Base-by-base conservation (phyloP, 176 grass and related monocot species). In the Avena atlantica region DNA sequence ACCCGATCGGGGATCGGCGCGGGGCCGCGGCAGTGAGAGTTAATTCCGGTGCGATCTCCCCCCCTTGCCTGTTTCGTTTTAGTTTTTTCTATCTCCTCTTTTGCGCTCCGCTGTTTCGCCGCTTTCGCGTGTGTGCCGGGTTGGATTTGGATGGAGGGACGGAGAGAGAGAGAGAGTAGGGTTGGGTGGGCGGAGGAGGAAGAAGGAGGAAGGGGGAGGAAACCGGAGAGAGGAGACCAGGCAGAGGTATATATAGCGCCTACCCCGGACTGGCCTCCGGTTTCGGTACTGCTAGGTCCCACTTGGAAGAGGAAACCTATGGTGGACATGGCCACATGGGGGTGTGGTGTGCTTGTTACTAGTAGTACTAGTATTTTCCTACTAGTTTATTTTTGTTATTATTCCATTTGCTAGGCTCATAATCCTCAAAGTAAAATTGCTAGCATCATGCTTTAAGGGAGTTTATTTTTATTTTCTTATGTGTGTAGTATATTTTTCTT, bases 81-180 rank as follows among this genome's bases (percentile, higher is more conserved):
- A 76, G 48, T 31, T 19, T 45, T 24, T 70, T 60, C 40, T 42
- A 6, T 40, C 51, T 40, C 48, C 40, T 42, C 40, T 42, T 42
- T 42, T 42, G 6, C 61, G 51, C 74, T 78, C 67, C 67, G 82
- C 53, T 63, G 74, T 64, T 74, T 34, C 48, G 48, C 29, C 23
- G 76, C 14, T 67, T 63, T 55, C n/a, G 55, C 64, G 76, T 19
- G 55, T 20, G 47, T 76, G 72, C 76, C 45, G 31, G 57, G 60
- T 56, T 52, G 85, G 75, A 89, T 89, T 85, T 63, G 82, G 57
- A 76, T 76, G 73, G 40, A 42, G 40, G 82, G 57, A 76, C 53
- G 73, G 48, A 17, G 31, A 34, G 48, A 17, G 47, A 6, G 5
- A 15, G n/a, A 3, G 70, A 70, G 89, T 88, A 86, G 82, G 90